Evolutionary conservation across 2,329 filamentous ascomycete genomes (phyloP), one percentile per base, ranked within the genome.

Genomic region (Penicillium palitans): DNA sequence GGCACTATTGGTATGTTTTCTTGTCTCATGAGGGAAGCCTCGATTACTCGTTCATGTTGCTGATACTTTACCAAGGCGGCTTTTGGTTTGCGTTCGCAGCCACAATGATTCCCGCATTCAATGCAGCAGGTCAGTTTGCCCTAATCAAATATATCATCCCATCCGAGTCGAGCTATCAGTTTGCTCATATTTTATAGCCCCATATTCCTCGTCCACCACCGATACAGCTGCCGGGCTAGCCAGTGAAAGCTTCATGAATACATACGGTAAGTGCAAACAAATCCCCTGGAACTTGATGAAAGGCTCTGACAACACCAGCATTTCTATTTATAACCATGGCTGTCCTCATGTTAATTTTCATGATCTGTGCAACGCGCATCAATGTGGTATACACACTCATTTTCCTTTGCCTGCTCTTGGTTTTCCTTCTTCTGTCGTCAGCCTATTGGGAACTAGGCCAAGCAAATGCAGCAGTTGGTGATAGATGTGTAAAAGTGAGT

Each of bases 351-450:
- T 73, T 90, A 61, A 70, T 91, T 65, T 91, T 85, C 77, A 75
- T 90, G 50, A 78, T 91, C 70, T 89, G 87, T 74, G 82, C 89
- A 1, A 76, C 91, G 19, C 85, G 89, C 48, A 91, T 88, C 31
- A 92, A 92, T 71, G 57, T 90, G 10, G 81, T 85, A 71, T 90
- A 91, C 74, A 82, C 89, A 64, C 64, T 85, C 55, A 88, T 92
- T 73, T 91, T 91, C 78, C 68, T 86, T 59, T 79, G 79, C 1
- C 81, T 91, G n/a, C 72, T 83, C 19, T 68, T 85, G 13, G 77
- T 80, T 3, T 90, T 91, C 68, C 70, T 74, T 13, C 76, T 86
- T 27, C 78, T 91, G 33, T 81, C 87, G 0, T 86, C 79, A 2
- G 81, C 81, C 0, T 89, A 86, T 73, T 88, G 83, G 79, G 72